Evolutionary conservation across 2,329 filamentous ascomycete genomes (phyloP).

Genomic region (Trichoderma hamatum): DNA sequence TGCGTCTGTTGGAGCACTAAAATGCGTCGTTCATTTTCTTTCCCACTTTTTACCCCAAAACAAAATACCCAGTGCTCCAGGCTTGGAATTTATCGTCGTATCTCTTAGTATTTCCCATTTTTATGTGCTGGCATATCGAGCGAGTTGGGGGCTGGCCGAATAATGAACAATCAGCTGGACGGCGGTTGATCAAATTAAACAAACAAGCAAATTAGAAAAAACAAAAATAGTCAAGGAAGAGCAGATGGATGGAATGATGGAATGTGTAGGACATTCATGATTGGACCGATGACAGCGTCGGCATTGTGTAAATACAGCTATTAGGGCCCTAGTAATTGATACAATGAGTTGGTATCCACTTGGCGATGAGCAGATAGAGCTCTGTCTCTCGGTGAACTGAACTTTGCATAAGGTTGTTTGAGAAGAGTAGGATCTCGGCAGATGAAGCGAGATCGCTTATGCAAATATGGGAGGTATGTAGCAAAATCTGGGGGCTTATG

Average conservation of each 20-base stretch:
- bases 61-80: conserved; percentile 23
- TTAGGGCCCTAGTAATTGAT: conserved; percentile 15
- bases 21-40: conserved; percentile 21
- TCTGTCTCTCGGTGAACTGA: neutral
- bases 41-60: conserved; percentile 7
- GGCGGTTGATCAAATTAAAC: neutral
- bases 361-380: neutral
- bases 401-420: neutral
- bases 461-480: neutral
- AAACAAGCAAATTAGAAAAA: neutral
- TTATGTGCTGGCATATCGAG: conserved; percentile 20
- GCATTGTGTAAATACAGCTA: conserved; percentile 19
- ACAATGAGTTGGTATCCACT: conserved; percentile 19
- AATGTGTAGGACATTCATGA: conserved; percentile 17
- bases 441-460: neutral
- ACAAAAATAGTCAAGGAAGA: neutral
- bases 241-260: neutral
- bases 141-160: conserved; percentile 6
- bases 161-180: conserved; percentile 16
- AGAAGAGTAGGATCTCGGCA: neutral
- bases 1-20: conserved; percentile 72
- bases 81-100: conserved; percentile 23
- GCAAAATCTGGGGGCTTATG: neutral
- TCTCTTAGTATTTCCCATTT: conserved; percentile 19
- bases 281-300: conserved; percentile 9